Percentiles rank a stretch among this genome's conserved stretches.
These are phyloP conservation scores for Sugiyamaella xylanicola DNA, from an alignment of 1,139 yeast genomes.

Conservation along the genomic window DNA sequence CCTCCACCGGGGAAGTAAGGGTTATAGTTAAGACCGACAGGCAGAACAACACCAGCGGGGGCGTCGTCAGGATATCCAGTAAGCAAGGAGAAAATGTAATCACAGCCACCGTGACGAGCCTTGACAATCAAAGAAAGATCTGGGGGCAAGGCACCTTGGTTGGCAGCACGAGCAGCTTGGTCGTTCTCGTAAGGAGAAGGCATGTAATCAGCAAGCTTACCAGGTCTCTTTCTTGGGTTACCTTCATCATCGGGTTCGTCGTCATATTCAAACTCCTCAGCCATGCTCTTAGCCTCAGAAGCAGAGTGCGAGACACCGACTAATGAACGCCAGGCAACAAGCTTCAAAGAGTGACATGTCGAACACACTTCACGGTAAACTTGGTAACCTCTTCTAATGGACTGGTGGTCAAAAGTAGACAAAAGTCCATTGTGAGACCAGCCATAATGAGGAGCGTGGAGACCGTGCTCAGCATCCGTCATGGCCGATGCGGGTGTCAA, in stretches of 20 bases:
- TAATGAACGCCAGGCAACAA: constrained; percentile 98
- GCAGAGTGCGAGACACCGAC: constrained; percentile 96
- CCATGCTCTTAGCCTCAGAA: constrained; percentile 87
- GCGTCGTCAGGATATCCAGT: constrained; percentile 99
- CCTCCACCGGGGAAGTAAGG: constrained; percentile 99
- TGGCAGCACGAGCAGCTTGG: constrained; percentile 99
- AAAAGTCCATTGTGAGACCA: constrained; percentile 95
- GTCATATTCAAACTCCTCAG: constrained; percentile 96
- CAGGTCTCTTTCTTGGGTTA: constrained; percentile 96
- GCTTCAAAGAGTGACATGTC: constrained; percentile 94
- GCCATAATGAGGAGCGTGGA: constrained; percentile 88
- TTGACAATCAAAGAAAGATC: constrained; percentile 95
- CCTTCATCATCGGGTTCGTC: constrained; percentile 99
- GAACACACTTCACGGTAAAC: constrained; percentile 99
- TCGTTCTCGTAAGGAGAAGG: constrained; percentile 97
- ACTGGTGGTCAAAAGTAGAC: constrained; percentile 91
- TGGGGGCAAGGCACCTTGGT: constrained; percentile 99
- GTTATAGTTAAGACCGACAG: constrained; percentile 95
- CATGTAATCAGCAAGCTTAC: constrained; percentile 93
- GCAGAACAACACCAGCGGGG: constrained; percentile 94
- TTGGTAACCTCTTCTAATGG: constrained; percentile 98
- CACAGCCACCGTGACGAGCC: constrained; percentile 99
- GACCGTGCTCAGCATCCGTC: constrained; percentile 99
- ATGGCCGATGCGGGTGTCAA: constrained; percentile 72
- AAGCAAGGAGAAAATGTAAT: constrained; percentile 89